phyloP scores from a whole-genome alignment of 208 protist genomes.

The Wallacemonas sp. region DNA sequence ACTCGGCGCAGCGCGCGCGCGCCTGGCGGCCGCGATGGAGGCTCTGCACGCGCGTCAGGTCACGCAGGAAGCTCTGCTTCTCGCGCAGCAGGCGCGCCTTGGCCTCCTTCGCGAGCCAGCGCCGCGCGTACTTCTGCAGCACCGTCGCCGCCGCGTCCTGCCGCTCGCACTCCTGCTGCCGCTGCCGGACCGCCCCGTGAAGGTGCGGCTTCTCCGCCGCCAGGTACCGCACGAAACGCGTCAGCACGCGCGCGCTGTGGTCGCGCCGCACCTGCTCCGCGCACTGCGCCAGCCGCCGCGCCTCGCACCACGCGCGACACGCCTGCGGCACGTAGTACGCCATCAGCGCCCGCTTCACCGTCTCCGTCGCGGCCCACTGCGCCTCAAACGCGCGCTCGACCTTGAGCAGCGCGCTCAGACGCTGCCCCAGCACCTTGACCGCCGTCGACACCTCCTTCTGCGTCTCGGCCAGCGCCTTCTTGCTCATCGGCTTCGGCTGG shows the following conservation, averaged over 20 bases:
- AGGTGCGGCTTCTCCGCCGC: constrained; percentile 18
- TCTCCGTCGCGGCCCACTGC: constrained; percentile 65
- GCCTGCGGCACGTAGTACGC: constrained; percentile 64
- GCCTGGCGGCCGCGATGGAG: constrained; percentile 41
- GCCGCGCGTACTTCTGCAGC: constrained; percentile 70
- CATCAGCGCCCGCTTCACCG: constrained; percentile 50
- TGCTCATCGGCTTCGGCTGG: constrained; percentile 22
- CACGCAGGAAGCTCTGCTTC: constrained; percentile 28
- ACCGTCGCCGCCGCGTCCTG: constrained; percentile 38
- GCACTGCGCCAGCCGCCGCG: constrained; percentile 30
- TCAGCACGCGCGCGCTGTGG: constrained; percentile 53
- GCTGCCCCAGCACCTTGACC: constrained; percentile 54
- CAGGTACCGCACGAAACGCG: constrained; percentile 59
- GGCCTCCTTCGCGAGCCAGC: constrained; percentile 63
- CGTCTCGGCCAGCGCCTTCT: constrained; percentile 35
- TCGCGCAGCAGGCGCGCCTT: constrained; percentile 29
- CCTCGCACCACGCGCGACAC: constrained; percentile 48
- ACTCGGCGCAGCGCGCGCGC: constrained; percentile 14
- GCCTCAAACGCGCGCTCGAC: constrained; percentile 70
- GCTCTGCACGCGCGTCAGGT: constrained; percentile 53
- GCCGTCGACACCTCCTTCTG: constrained; percentile 33
- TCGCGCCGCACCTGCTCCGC: constrained; percentile 38
- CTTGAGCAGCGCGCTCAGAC: constrained; percentile 52
- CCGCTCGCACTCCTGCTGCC: constrained; percentile 17
- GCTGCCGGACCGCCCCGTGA: constrained; percentile 31